A percentile compares a stretch with the other conserved stretches of the same genome.
These are phyloP conservation scores for Aureobasidium zeae DNA, from an alignment of 2,329 filamentous ascomycete genomes.

Conservation along the genomic window DNA sequence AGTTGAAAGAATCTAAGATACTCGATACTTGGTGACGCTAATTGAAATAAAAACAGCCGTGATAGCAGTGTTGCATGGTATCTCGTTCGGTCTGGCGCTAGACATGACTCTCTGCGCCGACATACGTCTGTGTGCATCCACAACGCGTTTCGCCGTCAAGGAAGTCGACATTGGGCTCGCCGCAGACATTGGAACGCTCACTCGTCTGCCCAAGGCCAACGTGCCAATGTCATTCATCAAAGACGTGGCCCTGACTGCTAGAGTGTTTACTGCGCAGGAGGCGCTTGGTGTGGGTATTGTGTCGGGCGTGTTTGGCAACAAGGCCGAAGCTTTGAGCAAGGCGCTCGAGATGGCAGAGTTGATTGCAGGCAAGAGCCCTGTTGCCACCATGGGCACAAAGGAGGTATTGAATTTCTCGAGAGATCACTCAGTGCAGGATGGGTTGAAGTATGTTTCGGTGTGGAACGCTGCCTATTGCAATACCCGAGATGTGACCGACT, in stretches of 20 bases:
- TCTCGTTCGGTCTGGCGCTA: slow-evolving; percentile 67
- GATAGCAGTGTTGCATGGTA: slow-evolving; percentile 70
- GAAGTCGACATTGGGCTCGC: slow-evolving; percentile 76
- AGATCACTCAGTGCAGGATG: slow-evolving; percentile 68
- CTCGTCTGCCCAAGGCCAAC: slow-evolving; percentile 63
- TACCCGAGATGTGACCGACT: slow-evolving; percentile 64
- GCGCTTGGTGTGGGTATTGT: slow-evolving; percentile 63
- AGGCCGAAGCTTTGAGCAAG: slow-evolving; percentile 53
- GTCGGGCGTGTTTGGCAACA: slow-evolving; percentile 50
- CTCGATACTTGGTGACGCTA: neutral
- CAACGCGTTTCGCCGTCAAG: slow-evolving; percentile 59
- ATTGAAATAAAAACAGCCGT: slow-evolving; percentile 42
- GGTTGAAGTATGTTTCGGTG: slow-evolving; percentile 70
- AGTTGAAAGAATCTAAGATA: no score
- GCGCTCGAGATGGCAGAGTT: slow-evolving; percentile 54
- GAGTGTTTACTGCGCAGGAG: slow-evolving; percentile 60
- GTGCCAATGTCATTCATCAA: slow-evolving; percentile 67
- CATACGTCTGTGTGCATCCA: slow-evolving; percentile 52
- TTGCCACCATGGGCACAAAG: slow-evolving; percentile 82
- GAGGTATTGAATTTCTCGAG: slow-evolving; percentile 73
- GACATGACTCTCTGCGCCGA: slow-evolving; percentile 60
- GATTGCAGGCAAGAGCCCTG: slow-evolving; percentile 73
- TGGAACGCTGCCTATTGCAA: slow-evolving; percentile 85
- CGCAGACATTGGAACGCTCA: slow-evolving; percentile 68
- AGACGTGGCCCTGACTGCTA: slow-evolving; percentile 63